Conservation (phyloP, 441 rosid species). For the Adansonia rubrostipa region DNA sequence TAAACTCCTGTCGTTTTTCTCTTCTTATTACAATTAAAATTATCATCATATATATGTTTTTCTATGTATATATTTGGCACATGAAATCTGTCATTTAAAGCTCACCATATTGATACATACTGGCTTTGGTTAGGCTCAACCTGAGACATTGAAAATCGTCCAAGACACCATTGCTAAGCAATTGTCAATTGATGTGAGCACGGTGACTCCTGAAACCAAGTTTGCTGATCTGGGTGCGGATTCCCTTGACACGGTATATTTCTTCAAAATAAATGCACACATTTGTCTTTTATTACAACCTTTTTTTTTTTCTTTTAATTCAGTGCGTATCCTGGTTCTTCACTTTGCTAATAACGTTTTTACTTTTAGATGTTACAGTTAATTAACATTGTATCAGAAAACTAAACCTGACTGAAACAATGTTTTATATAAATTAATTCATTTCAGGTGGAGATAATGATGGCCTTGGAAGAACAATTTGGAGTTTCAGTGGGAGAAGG, state of each 20-base stretch:
- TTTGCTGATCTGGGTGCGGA: slow-evolving; percentile 79
- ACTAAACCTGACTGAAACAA: not conserved
- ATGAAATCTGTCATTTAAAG: slow-evolving; percentile 1
- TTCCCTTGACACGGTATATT: slow-evolving; percentile 64
- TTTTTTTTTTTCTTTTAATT: not conserved
- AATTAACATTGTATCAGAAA: not conserved
- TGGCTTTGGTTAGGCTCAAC: slow-evolving; percentile 40
- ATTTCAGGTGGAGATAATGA: slow-evolving; percentile 63
- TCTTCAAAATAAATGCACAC: not conserved
- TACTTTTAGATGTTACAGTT: not conserved
- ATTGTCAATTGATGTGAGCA: slow-evolving; percentile 56
- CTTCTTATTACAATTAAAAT: not conserved
- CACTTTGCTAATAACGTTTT: not conserved
- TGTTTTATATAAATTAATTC: not conserved
- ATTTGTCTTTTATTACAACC: slow-evolving; percentile 11
- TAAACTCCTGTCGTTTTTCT: not conserved
- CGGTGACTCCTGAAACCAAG: slow-evolving; percentile 61
- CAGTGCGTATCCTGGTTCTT: slow-evolving; percentile 18
- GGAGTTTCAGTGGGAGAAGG: slow-evolving; percentile 61
- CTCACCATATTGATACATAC: not conserved
- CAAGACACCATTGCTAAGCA: slow-evolving; percentile 69
- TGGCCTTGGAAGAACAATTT: slow-evolving; percentile 75
- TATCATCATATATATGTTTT: too few relatives aligned
- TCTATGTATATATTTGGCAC: not conserved
- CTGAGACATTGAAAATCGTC: slow-evolving; percentile 58